Evolutionary conservation across 129 eudicot genomes (phyloP).

Genomic region (Glebionis coronaria): DNA sequence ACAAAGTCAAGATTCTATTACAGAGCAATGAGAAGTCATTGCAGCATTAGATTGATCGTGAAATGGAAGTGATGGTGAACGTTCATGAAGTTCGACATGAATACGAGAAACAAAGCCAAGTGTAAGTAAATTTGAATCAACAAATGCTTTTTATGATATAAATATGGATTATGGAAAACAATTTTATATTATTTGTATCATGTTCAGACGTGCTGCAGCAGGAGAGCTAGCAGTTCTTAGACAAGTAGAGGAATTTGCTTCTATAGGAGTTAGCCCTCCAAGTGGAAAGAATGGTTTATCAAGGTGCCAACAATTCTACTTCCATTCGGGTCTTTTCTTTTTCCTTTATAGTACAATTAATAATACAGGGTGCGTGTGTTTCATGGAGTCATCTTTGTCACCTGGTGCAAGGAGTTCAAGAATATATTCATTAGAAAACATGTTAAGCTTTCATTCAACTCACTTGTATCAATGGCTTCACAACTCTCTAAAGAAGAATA

Average conservation of each 20-base stretch:
- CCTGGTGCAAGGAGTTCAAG: conserved; percentile 90
- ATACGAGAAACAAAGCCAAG: too few relatives aligned
- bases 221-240: conserved; percentile 87
- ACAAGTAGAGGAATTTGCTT: conserved; percentile 84
- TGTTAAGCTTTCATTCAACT: conserved; percentile 85
- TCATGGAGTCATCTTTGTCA: conserved; percentile 80
- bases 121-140: too few relatives aligned
- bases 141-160: too few relatives aligned
- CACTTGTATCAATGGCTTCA: conserved; percentile 96
- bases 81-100: too few relatives aligned
- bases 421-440: conserved; percentile 81
- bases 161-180: too few relatives aligned
- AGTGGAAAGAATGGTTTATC: conserved; percentile 78
- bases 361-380: neutral
- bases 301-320: conserved; percentile 37
- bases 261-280: conserved; percentile 85
- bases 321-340: neutral
- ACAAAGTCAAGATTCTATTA: neutral
- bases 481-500: conserved; percentile 99
- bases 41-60: too few relatives aligned
- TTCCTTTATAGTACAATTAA: too few relatives aligned
- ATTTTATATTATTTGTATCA: too few relatives aligned
- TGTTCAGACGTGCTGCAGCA: conserved; percentile 80
- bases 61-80: too few relatives aligned
- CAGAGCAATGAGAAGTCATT: too few relatives aligned